phyloP scores from a whole-genome alignment of 2,329 filamentous ascomycete species.

The Lomentospora prolificans region DNA sequence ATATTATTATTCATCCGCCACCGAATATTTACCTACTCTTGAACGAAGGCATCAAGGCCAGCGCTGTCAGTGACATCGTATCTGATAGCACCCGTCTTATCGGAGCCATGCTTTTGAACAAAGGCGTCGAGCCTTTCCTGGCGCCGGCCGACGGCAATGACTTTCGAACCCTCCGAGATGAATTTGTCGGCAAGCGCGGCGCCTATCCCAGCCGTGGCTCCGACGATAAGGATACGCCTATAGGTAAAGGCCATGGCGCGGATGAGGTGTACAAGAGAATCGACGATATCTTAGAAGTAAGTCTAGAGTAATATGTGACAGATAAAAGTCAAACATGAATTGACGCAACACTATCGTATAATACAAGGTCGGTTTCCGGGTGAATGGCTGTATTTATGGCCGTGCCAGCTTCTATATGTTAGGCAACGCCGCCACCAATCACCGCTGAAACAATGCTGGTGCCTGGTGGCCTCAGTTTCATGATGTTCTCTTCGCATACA shows the following conservation, averaged over 20 bases:
- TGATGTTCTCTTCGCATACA: too few relatives aligned
- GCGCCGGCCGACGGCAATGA: constrained; percentile 38
- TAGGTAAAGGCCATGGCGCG: constrained; percentile 49
- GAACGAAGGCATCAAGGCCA: constrained; percentile 18
- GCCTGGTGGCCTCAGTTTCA: too few relatives aligned
- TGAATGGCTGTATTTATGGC: too few relatives aligned
- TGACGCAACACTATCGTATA: too few relatives aligned
- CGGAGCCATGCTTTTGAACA: constrained; percentile 29
- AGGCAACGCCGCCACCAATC: too few relatives aligned
- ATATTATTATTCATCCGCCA: constrained; percentile 36
- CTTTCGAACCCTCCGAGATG: constrained; percentile 29
- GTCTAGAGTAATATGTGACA: too few relatives aligned
- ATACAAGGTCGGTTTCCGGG: too few relatives aligned
- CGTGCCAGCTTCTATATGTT: too few relatives aligned
- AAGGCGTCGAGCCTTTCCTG: constrained; percentile 38
- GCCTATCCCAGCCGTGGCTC: constrained; percentile 20
- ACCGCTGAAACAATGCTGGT: too few relatives aligned
- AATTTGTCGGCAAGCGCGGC: constrained; percentile 26
- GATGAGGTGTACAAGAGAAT: too few relatives aligned
- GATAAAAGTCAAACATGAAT: too few relatives aligned
- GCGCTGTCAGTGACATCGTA: constrained; percentile 35
- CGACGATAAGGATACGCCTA: constrained; percentile 42
- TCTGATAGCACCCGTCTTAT: constrained; percentile 23
- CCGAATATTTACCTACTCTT: constrained; percentile 23
- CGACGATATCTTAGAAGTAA: too few relatives aligned